Percentiles rank a stretch among this genome's conserved stretches.
Evolutionary conservation across 2,329 filamentous ascomycete genomes (phyloP).

Genomic region (Orbilia javanica): DNA sequence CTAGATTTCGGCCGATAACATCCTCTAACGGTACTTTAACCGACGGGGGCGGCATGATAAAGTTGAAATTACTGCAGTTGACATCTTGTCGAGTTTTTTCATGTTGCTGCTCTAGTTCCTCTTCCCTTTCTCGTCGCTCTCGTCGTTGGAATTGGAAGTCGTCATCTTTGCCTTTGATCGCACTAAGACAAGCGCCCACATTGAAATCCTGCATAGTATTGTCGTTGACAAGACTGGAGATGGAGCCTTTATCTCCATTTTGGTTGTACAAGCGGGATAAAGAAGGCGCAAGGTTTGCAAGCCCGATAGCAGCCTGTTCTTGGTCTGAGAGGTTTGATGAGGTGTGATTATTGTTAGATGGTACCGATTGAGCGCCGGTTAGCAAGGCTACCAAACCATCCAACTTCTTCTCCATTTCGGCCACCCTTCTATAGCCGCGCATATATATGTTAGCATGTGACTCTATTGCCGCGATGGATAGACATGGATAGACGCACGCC

Average conservation of each 20-base stretch:
- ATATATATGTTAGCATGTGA: not conserved
- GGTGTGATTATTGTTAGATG: slow-evolving; percentile 57
- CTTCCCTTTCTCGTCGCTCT: slow-evolving; percentile 9
- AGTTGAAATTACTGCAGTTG: slow-evolving; percentile 28
- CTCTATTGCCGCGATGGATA: not conserved
- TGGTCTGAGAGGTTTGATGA: slow-evolving; percentile 51
- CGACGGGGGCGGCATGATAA: slow-evolving; percentile 13
- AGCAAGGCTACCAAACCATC: slow-evolving; percentile 60
- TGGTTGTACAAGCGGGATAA: slow-evolving; percentile 41
- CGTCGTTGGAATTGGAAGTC: slow-evolving; percentile 3
- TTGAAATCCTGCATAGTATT: slow-evolving; percentile 35
- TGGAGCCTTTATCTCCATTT: slow-evolving; percentile 69
- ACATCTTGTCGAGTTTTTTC: slow-evolving; percentile 11
- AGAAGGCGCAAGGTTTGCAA: slow-evolving; percentile 49
- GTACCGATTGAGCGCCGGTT: slow-evolving; percentile 38
- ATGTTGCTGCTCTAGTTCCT: slow-evolving; percentile 1
- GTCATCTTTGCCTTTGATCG: slow-evolving; percentile 21
- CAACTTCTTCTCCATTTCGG: slow-evolving; percentile 64
- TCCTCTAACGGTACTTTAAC: slow-evolving; percentile 34
- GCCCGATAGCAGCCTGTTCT: slow-evolving; percentile 63
- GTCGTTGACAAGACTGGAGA: slow-evolving; percentile 67
- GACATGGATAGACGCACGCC: slow-evolving; percentile 64
- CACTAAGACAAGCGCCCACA: slow-evolving; percentile 22
- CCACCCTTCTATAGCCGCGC: slow-evolving; percentile 61
- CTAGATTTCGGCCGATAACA: slow-evolving; percentile 36